Evolutionary conservation across 164 flowering plant species (phyloP), one percentile per base, ranked within the genome.

Genomic region (Echeveria elegans): DNA sequence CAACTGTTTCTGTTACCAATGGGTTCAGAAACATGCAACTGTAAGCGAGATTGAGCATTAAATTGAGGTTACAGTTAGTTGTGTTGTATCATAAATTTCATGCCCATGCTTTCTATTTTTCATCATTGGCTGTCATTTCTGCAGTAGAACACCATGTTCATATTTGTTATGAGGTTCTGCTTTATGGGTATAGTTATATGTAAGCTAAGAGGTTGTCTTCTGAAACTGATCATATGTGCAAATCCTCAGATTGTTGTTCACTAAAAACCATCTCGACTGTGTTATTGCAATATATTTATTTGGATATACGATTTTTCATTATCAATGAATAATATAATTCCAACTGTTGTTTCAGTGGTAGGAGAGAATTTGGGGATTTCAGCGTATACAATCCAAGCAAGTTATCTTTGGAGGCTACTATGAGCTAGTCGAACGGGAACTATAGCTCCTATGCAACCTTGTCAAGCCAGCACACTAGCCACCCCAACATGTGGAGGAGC

Each of bases 311-410:
- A 56, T 28, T 34, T 71, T 69, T 68, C 36, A 74, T 73, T 77
- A 70, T 77, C 68, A 69, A 68, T 77, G 15, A n/a, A 79, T 82
- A 83, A 31, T 82, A 76, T 86, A 82, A 72, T 59, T 65, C 67
- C 74, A 64, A 63, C 66, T 82, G 63, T 68, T 79, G 82, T 82
- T 74, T 75, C 90, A 94, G 98, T 75, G 97, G 98, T 47, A 80
- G 83, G 58, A 78, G 96, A 63, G 93, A 89, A 53, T 94, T 91
- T 26, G 97, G 98, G 0, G 96, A 86, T 18, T 87, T 81, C 81
- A 94, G 98, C 48, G 95, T 94, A 2, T 90, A 83, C 72, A 85
- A 85, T 67, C 88, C 93, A 37, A 64, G 74, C 23, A 87, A 85
- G 62, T 83, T 64, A 70, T 67, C 69, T 63, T 29, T 72, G 36